phyloP scores from a whole-genome alignment of 192 early-diverging fungal genomes.

The Backusella psychrophila region DNA sequence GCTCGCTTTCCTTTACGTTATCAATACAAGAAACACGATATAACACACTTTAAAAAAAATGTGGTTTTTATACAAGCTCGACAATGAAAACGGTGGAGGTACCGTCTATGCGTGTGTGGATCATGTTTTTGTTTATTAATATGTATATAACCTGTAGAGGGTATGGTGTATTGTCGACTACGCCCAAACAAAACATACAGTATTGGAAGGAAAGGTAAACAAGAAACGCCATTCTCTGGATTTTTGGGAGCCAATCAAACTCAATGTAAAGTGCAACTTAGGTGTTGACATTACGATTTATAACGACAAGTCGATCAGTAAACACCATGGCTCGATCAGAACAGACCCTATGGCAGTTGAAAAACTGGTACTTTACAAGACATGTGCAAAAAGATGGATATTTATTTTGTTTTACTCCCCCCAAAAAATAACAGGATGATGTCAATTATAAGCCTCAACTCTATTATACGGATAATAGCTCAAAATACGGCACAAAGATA shows the following conservation, averaged over 20 bases:
- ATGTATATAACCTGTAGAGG: not conserved
- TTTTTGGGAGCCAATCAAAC: not conserved
- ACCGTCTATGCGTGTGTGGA: not conserved
- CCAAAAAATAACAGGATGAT: too few relatives aligned
- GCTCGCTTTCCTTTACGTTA: too few relatives aligned
- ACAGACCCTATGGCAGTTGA: not conserved
- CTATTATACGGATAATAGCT: not conserved
- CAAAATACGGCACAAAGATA: not conserved
- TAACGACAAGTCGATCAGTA: not conserved
- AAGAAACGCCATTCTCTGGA: too few relatives aligned
- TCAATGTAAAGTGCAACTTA: not conserved
- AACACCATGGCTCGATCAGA: not conserved
- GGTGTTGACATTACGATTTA: not conserved
- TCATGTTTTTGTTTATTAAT: not conserved
- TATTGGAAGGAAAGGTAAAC: not conserved
- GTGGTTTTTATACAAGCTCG: not conserved
- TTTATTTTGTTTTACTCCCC: not conserved
- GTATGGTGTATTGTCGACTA: not conserved
- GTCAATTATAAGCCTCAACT: not conserved
- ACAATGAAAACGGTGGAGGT: not conserved
- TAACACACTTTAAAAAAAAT: not conserved
- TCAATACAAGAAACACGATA: too few relatives aligned
- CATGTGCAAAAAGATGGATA: not conserved
- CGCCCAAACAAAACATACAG: not conserved
- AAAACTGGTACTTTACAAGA: not conserved